A percentile compares a stretch with the other conserved stretches of the same genome.
These are phyloP conservation scores for Lentinula boryana DNA, from an alignment of 768 basidiomycete genomes.

Conservation along the genomic window DNA sequence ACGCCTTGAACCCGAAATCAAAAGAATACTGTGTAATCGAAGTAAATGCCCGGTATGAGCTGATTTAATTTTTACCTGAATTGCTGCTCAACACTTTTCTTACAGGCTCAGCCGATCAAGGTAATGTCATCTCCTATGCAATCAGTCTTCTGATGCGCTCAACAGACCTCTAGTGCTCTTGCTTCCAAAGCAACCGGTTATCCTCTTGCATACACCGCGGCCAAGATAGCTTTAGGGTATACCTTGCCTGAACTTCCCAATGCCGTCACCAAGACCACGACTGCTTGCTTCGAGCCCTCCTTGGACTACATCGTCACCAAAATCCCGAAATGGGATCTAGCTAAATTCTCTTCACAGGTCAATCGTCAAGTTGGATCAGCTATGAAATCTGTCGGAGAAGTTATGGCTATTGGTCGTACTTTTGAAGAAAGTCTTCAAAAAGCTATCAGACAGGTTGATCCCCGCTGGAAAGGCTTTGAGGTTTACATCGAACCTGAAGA, in stretches of 20 bases:
- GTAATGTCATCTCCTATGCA: constrained; percentile 24
- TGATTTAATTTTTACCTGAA: background rate
- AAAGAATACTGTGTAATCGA: constrained; percentile 98
- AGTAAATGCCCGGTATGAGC: constrained; percentile 81
- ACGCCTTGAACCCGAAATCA: constrained; percentile 89
- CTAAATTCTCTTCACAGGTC: constrained; percentile 93
- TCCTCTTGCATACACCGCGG: constrained; percentile 97
- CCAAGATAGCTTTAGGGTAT: constrained; percentile 96
- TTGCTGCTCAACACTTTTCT: background rate
- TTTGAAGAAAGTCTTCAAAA: constrained; percentile 99
- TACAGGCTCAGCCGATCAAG: constrained; percentile 73
- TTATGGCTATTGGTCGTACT: constrained; percentile 99
- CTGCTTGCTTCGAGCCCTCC: constrained; percentile 98
- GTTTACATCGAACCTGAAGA: constrained; percentile 88
- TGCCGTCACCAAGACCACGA: constrained; percentile 98
- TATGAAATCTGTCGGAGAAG: constrained; percentile 99
- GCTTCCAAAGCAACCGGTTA: constrained; percentile 99
- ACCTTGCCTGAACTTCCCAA: constrained; percentile 98
- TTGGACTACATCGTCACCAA: constrained; percentile 99
- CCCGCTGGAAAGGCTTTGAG: constrained; percentile 94
- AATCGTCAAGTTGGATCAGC: constrained; percentile 92
- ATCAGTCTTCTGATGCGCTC: constrained; percentile 9
- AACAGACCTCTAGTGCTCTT: constrained; percentile 55
- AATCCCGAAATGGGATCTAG: constrained; percentile 99
- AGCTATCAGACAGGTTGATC: constrained; percentile 96